Evolutionary conservation across 352 stramenopile genomes (phyloP).

Genomic region (Pilasporangium apinafurcum): DNA sequence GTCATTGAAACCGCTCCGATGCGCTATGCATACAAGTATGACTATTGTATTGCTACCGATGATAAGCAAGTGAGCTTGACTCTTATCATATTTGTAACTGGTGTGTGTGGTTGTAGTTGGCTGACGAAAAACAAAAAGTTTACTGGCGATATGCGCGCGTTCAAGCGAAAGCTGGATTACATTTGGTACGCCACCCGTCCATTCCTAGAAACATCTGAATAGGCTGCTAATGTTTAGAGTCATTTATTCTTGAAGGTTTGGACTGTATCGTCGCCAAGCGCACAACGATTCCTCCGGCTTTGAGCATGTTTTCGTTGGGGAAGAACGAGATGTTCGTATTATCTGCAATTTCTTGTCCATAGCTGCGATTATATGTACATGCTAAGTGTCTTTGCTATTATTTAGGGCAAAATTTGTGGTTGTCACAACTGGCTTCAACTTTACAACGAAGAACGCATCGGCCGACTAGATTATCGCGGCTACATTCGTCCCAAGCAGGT

Average conservation of each 20-base stretch:
- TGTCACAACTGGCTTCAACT: slow-evolving; percentile 98
- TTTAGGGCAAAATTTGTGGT: slow-evolving; percentile 80
- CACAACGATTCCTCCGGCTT: slow-evolving; percentile 92
- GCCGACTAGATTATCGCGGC: slow-evolving; percentile 90
- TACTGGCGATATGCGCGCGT: slow-evolving; percentile 52
- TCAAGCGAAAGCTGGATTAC: slow-evolving; percentile 90
- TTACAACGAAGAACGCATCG: slow-evolving; percentile 92
- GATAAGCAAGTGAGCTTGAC: neutral
- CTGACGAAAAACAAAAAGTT: slow-evolving; percentile 85
- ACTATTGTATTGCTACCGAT: neutral
- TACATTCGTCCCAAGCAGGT: slow-evolving; percentile 88
- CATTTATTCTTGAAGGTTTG: slow-evolving; percentile 78
- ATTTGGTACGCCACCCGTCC: slow-evolving; percentile 73
- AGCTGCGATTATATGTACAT: no score
- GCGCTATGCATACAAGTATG: slow-evolving; percentile 91
- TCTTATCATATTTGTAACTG: no score
- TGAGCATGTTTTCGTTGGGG: slow-evolving; percentile 96
- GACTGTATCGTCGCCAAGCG: slow-evolving; percentile 87
- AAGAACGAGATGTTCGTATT: slow-evolving; percentile 87
- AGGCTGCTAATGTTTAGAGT: no score
- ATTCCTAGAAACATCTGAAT: no score
- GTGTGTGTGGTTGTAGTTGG: slow-evolving; percentile 28
- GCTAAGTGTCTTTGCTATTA: no score
- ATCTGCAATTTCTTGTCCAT: neutral
- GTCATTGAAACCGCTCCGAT: slow-evolving; percentile 90